Conservation (phyloP, 2,329 filamentous ascomycete genomes). For the Phialocephala sp. region DNA sequence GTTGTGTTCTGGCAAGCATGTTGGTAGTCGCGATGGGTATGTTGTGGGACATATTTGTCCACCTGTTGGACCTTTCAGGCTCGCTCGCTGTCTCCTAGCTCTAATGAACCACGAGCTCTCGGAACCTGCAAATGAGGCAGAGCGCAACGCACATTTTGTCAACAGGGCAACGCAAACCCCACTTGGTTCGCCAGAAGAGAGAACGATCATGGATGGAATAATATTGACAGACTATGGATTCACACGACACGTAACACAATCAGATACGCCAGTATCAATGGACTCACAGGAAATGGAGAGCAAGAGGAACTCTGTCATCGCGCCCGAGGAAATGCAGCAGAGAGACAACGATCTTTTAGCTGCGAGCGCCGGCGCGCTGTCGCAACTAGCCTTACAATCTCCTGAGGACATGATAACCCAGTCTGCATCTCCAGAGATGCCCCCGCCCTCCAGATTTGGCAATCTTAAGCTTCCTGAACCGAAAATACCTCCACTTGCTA, state of each 20-base stretch:
- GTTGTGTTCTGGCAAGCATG: constrained; percentile 14
- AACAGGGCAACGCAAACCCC: constrained; percentile 37
- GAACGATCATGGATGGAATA: constrained; percentile 26
- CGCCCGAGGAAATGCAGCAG: neutral
- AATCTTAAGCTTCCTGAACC: neutral
- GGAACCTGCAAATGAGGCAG: neutral
- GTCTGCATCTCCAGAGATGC: neutral
- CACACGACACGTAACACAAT: neutral
- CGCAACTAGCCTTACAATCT: neutral
- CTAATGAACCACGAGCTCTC: constrained; percentile 28
- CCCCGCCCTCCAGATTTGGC: neutral
- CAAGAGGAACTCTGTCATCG: neutral
- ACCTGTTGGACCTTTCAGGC: constrained; percentile 39
- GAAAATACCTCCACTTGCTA: neutral
- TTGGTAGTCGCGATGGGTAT: constrained; percentile 8
- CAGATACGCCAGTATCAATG: neutral
- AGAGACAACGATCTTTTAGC: neutral
- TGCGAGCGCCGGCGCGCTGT: neutral
- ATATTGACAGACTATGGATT: constrained; percentile 35
- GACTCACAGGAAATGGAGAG: neutral
- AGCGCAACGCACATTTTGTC: neutral
- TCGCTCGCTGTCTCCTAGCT: constrained; percentile 36
- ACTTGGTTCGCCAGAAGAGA: constrained; percentile 33
- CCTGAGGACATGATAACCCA: too few relatives aligned
- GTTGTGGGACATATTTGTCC: constrained; percentile 29